Evolutionary conservation across 805 yeast species (phyloP).

Genomic region (Metschnikowia cubensis): DNA sequence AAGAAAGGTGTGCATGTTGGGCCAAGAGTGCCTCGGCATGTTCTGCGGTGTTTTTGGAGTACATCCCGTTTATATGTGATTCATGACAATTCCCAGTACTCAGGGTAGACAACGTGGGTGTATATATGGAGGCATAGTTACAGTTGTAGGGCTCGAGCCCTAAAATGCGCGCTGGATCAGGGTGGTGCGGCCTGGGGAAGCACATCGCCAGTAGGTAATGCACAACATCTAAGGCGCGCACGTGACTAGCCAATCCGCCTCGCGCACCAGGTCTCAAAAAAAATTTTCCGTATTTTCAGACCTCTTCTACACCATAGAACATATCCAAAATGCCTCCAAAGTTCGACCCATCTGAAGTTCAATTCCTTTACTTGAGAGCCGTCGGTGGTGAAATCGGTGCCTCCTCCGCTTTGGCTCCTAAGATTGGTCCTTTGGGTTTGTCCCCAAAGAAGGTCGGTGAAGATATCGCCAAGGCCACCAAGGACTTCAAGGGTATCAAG

Average conservation of each 20-base stretch:
- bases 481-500: conserved; percentile 97
- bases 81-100: too few species aligned
- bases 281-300: conserved; percentile 12
- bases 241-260: conserved; percentile 11
- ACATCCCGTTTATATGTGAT: not conserved
- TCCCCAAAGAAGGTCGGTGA: conserved; percentile 99
- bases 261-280: conserved; percentile 14
- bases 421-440: conserved; percentile 99
- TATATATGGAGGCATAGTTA: too few species aligned
- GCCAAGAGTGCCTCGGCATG: too few species aligned
- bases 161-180: conserved; percentile 3
- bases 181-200: not conserved
- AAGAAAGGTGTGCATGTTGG: too few species aligned
- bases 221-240: conserved; percentile 6
- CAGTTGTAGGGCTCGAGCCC: conserved; percentile 20
- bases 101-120: not conserved
- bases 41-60: too few species aligned
- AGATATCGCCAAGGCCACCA: conserved; percentile 99
- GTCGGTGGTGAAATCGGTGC: conserved; percentile 99
- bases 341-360: conserved; percentile 98
- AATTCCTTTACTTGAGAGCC: conserved; percentile 98
- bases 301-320: conserved; percentile 15
- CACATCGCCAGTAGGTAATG: not conserved
- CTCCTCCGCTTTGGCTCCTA: conserved; percentile 98
- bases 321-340: conserved; percentile 81